Base-by-base conservation (phyloP, 768 basidiomycete species). In the Termitomyces eurrhizus region DNA sequence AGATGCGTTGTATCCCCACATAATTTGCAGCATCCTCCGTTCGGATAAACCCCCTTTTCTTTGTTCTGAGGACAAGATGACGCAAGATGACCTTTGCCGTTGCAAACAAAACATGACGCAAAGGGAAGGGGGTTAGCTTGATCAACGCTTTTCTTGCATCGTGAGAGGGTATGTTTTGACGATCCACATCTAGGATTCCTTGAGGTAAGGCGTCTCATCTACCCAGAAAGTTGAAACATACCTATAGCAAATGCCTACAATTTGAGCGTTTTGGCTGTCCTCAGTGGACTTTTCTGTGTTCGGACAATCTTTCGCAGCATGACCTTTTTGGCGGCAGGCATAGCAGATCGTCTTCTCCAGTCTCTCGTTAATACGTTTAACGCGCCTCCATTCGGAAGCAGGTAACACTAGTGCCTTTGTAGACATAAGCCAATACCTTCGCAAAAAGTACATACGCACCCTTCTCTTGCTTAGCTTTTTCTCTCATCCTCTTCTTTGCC, bases 31-130 rank as follows among this genome's bases (percentile, higher is more conserved):
- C 80, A 83, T 3, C 95, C 95, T 29, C 94, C 94, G 61, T 96
- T 89, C 0, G 93, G 92, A 66, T 97, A 97, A 29, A 96, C 80
- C 0, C 95, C 93, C 65, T 84, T 90, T 0, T 79, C 80, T 63
- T 82, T 81, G 68, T 97, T 97, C 66, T 88, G 74, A 0, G 92
- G 89, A 72, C 95, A 98, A 14, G 83, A 74, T 1, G 90, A 88
- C 2, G 92, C 91, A 1, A 98, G 81, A 69, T 98, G 95, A 1
- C 95, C 95, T 66, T 82, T 87, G 3, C 78, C 80, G 4, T 84
- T 85, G 69, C 95, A 98, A 21, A 98, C 89, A 69, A 94, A 98
- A 74, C 95, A 98, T 4, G 88, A 90, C 0, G 95, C 95, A 66
- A 86, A 94, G 1, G 95, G 95, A 3, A 93, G 78, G 1, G 90